These are phyloP conservation scores for Rhodotorula babjevae DNA, from an alignment of 768 basidiomycete genomes.

Conservation along the genomic window DNA sequence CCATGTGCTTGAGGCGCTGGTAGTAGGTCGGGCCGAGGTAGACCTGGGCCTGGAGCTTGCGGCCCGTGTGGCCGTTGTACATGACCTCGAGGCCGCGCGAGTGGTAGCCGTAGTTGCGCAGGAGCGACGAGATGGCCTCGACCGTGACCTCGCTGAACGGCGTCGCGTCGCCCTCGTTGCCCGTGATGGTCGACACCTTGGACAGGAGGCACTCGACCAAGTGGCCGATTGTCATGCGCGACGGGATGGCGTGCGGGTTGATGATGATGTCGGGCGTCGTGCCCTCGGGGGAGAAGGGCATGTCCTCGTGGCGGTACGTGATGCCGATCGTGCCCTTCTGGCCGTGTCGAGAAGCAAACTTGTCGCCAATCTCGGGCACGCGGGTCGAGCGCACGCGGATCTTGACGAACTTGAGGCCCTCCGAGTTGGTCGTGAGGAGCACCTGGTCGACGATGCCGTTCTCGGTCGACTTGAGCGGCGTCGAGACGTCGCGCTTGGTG, in stretches of 20 bases:
- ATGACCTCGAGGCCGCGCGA: conserved; percentile 95
- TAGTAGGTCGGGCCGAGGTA: conserved; percentile 99
- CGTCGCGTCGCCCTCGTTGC: conserved; percentile 96
- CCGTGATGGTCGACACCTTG: conserved; percentile 91
- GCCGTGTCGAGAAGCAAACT: conserved; percentile 98
- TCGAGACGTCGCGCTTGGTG: conserved; percentile 91
- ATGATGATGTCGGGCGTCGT: conserved; percentile 96
- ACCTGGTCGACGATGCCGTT: conserved; percentile 97
- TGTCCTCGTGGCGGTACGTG: conserved; percentile 98
- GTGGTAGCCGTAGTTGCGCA: conserved; percentile 87
- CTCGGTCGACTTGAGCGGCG: conserved; percentile 95
- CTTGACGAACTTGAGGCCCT: conserved; percentile 97
- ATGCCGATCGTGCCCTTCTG: conserved; percentile 99
- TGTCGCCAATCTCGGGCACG: conserved; percentile 96
- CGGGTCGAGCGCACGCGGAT: conserved; percentile 92
- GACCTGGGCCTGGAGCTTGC: conserved; percentile 93
- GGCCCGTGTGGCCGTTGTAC: conserved; percentile 96
- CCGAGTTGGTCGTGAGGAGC: conserved; percentile 88
- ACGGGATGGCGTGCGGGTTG: conserved; percentile 98
- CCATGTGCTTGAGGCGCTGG: conserved; percentile 97
- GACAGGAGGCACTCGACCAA: conserved; percentile 96
- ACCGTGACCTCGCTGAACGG: conserved; percentile 98
- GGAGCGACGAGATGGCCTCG: conserved; percentile 88
- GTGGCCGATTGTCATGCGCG: conserved; percentile 99
- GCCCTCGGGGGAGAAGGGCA: conserved; percentile 97